phyloP scores from a whole-genome alignment of 305 asterid species.

The Withania somnifera region DNA sequence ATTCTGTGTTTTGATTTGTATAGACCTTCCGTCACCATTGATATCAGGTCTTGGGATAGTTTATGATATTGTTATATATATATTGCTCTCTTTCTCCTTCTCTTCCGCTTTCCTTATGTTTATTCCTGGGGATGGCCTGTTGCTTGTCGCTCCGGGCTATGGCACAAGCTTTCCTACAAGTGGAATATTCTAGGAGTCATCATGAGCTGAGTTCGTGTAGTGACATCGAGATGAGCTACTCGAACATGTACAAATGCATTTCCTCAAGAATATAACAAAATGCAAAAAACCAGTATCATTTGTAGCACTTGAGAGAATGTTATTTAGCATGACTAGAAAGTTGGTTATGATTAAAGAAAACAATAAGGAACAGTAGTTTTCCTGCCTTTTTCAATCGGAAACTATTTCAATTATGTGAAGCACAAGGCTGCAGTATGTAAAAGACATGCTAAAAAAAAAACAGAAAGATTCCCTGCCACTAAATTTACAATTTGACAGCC shows the following conservation, averaged over 20 bases:
- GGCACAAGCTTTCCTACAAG: too few species aligned
- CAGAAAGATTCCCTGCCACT: neutral
- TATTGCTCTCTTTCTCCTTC: too few species aligned
- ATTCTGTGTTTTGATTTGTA: too few species aligned
- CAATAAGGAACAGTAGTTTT: neutral
- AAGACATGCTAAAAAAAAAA: neutral
- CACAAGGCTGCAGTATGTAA: conserved; percentile 2
- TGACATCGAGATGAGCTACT: neutral
- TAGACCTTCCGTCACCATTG: too few species aligned
- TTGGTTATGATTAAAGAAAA: neutral
- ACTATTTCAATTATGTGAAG: neutral
- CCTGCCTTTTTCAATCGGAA: neutral
- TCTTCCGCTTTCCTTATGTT: too few species aligned
- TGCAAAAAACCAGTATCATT: neutral
- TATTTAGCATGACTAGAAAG: neutral
- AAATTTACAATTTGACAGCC: conserved; percentile 2
- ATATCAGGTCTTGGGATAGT: too few species aligned
- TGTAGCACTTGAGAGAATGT: neutral
- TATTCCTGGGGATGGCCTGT: too few species aligned
- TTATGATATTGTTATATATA: too few species aligned
- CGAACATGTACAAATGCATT: neutral
- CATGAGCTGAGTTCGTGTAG: too few species aligned
- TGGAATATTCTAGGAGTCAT: too few species aligned
- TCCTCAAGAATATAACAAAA: neutral
- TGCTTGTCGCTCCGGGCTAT: too few species aligned